Evolutionary conservation across 139 green algal species (phyloP).

Genomic region (Chlorella sp.): DNA sequence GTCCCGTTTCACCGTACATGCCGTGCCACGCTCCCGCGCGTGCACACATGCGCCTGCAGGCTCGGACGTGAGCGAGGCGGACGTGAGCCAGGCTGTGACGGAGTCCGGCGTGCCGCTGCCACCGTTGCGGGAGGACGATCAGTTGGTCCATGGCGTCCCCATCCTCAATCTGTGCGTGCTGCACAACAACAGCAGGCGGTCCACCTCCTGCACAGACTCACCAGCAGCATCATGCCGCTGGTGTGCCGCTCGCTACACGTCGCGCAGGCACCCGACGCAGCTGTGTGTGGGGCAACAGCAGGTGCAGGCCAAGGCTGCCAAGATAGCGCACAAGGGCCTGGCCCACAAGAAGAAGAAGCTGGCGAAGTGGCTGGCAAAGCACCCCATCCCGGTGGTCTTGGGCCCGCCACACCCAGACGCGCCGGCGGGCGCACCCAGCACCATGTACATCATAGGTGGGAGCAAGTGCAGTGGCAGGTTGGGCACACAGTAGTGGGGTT

Average conservation of each 20-base stretch:
- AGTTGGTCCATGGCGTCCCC: background rate
- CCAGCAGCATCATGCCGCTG: background rate
- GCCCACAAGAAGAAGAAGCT: background rate
- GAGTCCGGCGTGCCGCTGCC: background rate
- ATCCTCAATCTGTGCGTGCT: background rate
- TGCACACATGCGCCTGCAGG: no score
- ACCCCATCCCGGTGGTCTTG: slow-evolving; percentile 6
- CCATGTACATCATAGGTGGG: background rate
- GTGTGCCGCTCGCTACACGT: background rate
- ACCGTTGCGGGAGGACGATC: background rate
- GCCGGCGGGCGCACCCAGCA: background rate
- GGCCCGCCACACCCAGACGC: background rate
- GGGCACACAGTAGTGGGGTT: background rate
- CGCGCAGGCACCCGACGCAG: slow-evolving; percentile 9
- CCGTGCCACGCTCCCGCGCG: no score
- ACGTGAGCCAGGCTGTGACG: background rate
- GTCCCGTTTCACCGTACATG: no score
- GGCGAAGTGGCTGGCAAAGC: background rate
- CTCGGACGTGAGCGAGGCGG: no score
- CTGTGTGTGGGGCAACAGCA: background rate
- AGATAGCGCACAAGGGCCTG: background rate
- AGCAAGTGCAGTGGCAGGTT: background rate
- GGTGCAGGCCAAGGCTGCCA: background rate
- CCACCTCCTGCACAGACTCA: background rate
- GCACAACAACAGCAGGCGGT: background rate